These are phyloP conservation scores for Lunularia cruciata DNA, from an alignment of 225 moss, liverwort and hornwort species.

Conservation along the genomic window DNA sequence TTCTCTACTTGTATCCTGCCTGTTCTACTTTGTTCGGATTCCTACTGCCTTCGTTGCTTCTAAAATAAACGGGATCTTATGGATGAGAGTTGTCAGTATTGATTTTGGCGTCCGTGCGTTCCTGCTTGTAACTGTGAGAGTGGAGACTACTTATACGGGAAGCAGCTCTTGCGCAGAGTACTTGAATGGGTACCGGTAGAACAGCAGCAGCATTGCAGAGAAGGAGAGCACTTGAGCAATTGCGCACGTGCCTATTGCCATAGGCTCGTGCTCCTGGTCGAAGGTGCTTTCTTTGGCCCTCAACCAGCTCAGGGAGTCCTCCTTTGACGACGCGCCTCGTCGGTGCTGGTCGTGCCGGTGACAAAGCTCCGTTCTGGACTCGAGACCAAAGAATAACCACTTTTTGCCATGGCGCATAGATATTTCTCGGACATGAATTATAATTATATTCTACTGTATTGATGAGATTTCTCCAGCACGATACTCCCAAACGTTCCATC, in stretches of 20 bases:
- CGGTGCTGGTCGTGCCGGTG: constrained; percentile 9
- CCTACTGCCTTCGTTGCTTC: constrained; percentile 2
- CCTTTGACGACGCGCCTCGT: constrained; percentile 1
- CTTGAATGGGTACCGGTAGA: too few species aligned
- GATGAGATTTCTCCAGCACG: too few species aligned
- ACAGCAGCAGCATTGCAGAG: background rate
- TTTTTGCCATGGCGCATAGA: too few species aligned
- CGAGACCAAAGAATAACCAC: too few species aligned
- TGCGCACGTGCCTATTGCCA: constrained; percentile 13
- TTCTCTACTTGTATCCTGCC: background rate
- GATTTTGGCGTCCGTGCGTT: background rate
- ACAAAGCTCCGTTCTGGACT: background rate
- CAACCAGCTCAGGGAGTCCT: background rate
- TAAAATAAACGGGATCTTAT: background rate
- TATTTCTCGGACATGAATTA: too few species aligned
- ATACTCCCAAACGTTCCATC: too few species aligned
- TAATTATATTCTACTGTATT: too few species aligned
- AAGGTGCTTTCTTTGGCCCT: background rate
- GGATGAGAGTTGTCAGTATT: background rate
- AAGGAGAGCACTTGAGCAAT: background rate
- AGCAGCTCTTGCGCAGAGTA: background rate
- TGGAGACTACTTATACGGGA: background rate
- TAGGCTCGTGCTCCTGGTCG: constrained; percentile 5
- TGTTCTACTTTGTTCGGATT: constrained; percentile 5
- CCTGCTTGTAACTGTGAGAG: background rate